Evolutionary conservation across 1,284 basidiomycete genomes (phyloP).

Genomic region (Melampsora americana): DNA sequence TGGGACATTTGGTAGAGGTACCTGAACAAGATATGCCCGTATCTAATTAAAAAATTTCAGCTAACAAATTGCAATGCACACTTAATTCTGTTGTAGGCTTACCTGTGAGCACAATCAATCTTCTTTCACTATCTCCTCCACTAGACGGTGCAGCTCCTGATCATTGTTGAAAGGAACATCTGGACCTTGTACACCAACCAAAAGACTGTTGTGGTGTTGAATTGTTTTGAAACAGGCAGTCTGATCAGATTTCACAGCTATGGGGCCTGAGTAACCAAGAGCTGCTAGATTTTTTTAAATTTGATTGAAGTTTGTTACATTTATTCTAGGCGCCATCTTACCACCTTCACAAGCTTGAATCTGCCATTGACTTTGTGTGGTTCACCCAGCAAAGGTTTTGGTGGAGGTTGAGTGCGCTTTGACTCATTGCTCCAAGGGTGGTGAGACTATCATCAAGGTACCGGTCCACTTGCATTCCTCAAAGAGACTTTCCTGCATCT

Average conservation of each 20-base stretch:
- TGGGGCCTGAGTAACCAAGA: slow-evolving; percentile 8
- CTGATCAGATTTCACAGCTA: slow-evolving; percentile 11
- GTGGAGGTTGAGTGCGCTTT: not conserved
- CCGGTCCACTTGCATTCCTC: not conserved
- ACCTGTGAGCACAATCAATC: slow-evolving; percentile 21
- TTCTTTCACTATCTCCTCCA: not conserved
- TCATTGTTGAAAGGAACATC: slow-evolving; percentile 8
- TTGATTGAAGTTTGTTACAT: slow-evolving; percentile 4
- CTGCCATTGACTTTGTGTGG: not conserved
- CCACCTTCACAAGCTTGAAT: not conserved
- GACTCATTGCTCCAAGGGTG: slow-evolving; percentile 28
- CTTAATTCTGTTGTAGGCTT: not conserved
- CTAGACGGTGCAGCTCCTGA: not conserved
- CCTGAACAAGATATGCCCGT: not conserved
- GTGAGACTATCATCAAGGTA: slow-evolving; percentile 22
- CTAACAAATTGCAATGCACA: not conserved
- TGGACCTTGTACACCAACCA: slow-evolving; percentile 27
- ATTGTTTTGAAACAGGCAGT: slow-evolving; percentile 17
- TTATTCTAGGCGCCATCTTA: slow-evolving; percentile 12
- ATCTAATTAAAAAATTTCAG: not conserved
- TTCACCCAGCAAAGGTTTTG: not conserved
- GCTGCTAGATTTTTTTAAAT: not conserved
- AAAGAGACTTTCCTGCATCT: not conserved
- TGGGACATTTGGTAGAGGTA: not conserved
- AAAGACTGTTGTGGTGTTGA: not conserved